phyloP scores from a whole-genome alignment of 202 grass and related monocot genomes.

The Panicum virgatum region DNA sequence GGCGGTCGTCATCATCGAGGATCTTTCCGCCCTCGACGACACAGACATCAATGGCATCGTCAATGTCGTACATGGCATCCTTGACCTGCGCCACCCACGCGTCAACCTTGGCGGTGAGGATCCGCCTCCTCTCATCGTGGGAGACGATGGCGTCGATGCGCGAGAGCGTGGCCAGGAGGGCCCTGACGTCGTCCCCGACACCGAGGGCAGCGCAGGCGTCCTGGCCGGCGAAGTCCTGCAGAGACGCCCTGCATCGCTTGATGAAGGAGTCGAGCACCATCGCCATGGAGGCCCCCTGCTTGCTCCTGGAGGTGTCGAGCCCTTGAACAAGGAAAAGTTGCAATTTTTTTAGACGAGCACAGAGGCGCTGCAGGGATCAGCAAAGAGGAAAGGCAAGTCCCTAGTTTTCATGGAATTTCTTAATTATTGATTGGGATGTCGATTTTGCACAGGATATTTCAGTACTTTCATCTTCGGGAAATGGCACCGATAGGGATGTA shows the following conservation, averaged over 20 bases:
- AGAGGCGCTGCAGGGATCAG: neutral
- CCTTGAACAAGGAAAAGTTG: neutral
- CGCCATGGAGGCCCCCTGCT: conserved; percentile 48
- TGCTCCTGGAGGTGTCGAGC: neutral
- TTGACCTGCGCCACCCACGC: conserved; percentile 67
- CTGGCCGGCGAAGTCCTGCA: conserved; percentile 46
- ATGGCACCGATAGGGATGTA: neutral
- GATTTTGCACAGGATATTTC: neutral
- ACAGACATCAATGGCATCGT: conserved; percentile 70
- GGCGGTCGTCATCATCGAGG: conserved; percentile 44
- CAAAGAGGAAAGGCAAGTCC: neutral
- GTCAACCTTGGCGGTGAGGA: conserved; percentile 36
- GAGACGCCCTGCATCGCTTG: conserved; percentile 44
- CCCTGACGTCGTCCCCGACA: conserved; percentile 57
- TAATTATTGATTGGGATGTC: neutral
- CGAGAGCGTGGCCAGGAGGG: conserved; percentile 51
- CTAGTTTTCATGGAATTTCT: conserved; percentile 1
- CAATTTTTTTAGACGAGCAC: neutral
- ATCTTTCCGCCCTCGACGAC: conserved; percentile 65
- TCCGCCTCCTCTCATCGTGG: conserved; percentile 34
- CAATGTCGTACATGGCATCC: conserved; percentile 71
- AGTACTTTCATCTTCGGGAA: neutral
- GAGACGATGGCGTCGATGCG: conserved; percentile 48
- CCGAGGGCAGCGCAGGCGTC: conserved; percentile 62
- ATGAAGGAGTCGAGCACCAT: conserved; percentile 74